phyloP scores from a whole-genome alignment of 2,329 filamentous ascomycete genomes.

The Sporothrix mexicana region DNA sequence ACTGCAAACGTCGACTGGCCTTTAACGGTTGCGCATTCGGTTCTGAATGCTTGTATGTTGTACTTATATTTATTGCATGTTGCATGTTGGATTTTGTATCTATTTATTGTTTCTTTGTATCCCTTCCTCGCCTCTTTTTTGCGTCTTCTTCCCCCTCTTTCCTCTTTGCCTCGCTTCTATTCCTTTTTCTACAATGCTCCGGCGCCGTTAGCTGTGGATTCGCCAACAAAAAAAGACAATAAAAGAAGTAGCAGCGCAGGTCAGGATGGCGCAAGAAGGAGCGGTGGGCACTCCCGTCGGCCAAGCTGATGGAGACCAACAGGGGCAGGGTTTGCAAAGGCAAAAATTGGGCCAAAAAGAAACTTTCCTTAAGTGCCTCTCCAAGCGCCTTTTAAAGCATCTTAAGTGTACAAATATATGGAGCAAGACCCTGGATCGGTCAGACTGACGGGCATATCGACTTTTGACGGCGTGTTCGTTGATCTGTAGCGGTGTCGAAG shows the following conservation, averaged over 20 bases:
- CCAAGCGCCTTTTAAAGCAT: background rate
- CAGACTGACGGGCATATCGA: background rate
- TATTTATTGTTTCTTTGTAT: conserved; percentile 16
- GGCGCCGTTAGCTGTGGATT: background rate
- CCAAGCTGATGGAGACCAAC: conserved; percentile 5
- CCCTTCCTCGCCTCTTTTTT: conserved; percentile 4
- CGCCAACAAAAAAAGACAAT: too few species aligned
- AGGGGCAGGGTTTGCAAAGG: conserved; percentile 2
- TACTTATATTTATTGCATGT: background rate
- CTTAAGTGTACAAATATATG: conserved; percentile 5
- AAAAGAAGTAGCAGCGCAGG: too few species aligned
- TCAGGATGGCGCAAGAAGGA: background rate
- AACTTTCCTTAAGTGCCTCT: background rate
- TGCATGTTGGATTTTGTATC: background rate
- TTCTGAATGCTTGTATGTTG: background rate
- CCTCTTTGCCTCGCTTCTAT: background rate
- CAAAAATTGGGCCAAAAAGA: background rate
- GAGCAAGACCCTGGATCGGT: conserved; percentile 18
- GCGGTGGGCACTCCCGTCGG: conserved; percentile 17
- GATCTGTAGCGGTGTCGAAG: conserved; percentile 17
- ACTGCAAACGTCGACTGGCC: background rate
- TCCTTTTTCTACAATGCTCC: background rate
- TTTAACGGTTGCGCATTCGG: background rate
- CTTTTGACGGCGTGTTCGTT: background rate
- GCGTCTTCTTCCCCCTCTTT: background rate